phyloP scores from a whole-genome alignment of 352 stramenopile genomes.

The Phytophthora europaea region DNA sequence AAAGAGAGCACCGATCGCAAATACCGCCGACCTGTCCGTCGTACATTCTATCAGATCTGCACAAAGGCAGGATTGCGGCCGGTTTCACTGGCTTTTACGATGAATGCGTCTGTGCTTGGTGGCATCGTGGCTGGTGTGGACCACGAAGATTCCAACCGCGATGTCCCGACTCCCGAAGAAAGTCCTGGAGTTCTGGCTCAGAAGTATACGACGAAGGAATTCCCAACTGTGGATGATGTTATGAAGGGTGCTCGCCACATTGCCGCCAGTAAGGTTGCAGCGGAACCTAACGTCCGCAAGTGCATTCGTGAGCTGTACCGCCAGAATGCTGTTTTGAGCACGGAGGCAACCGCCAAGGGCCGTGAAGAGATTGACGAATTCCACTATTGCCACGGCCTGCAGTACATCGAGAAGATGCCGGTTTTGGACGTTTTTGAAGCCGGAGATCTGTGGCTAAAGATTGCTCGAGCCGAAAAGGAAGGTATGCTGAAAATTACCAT shows the following conservation, averaged over 20 bases:
- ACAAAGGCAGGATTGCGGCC: slow-evolving; percentile 83
- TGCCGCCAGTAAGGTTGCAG: slow-evolving; percentile 84
- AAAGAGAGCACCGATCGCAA: slow-evolving; percentile 63
- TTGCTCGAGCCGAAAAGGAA: slow-evolving; percentile 88
- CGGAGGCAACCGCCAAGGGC: slow-evolving; percentile 82
- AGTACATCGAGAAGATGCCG: slow-evolving; percentile 90
- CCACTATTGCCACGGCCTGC: slow-evolving; percentile 87
- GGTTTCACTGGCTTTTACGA: slow-evolving; percentile 82
- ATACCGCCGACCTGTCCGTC: slow-evolving; percentile 79
- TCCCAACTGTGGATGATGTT: slow-evolving; percentile 86
- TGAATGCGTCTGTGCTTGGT: slow-evolving; percentile 87
- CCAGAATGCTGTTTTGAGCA: slow-evolving; percentile 79
- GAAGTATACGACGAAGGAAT: slow-evolving; percentile 87
- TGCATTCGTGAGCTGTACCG: slow-evolving; percentile 88
- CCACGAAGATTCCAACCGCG: slow-evolving; percentile 68
- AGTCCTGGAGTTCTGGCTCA: slow-evolving; percentile 74
- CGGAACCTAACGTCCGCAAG: slow-evolving; percentile 88
- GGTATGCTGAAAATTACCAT: slow-evolving; percentile 80
- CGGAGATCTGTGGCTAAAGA: slow-evolving; percentile 81
- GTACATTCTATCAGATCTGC: slow-evolving; percentile 92
- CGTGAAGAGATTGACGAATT: slow-evolving; percentile 92
- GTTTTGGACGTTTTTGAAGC: slow-evolving; percentile 81
- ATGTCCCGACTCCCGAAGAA: slow-evolving; percentile 82
- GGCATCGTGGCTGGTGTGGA: slow-evolving; percentile 80
- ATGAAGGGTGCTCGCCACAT: slow-evolving; percentile 92